Base-by-base conservation (phyloP, 805 yeast species). In the Candida gorgasii region DNA sequence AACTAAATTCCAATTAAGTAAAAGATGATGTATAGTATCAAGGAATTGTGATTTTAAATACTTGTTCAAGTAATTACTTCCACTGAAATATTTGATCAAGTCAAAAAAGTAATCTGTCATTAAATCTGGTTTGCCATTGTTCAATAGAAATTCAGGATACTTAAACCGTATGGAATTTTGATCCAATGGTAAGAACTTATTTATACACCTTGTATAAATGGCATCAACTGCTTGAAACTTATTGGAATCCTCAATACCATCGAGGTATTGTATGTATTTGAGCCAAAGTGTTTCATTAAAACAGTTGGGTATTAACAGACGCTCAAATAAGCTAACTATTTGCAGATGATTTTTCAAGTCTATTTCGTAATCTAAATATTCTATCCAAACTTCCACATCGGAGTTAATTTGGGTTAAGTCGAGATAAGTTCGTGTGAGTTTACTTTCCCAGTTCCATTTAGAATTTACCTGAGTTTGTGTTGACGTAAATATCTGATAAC, bases 361-460 rank as follows among this genome's bases (percentile, higher is more conserved):
- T n/a, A 77, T 74, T 40, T 80, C 84, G 54, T 68, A 77, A 15
- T 76, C 72, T 9, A 89, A 57, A 57, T 90, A 93, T 1, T 62
- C 56, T 1, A 66, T 45, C 96, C 97, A 92, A 1, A 56, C 54
- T 2, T 72, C 48, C 0, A 74, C 58, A 1, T 81, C 54, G 1
- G 72, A 72, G 2, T 37, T 29, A 1, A 42, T 20, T 12, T 40
- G 20, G 0, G 57, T 57, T 8, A 85, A 59, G 31, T 78, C 75
- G 56, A 85, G 89, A 22, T 72, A 76, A 26, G 73, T 75, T 39
- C 79, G 70, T n/a, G 73, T 67, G 5, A 92, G 67, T 17, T 70
- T 67, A 9, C 84, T 72, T 62, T 93, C 99, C 59, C 56, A 87
- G 1, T 70, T 68, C 95, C 96, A 88, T 31, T 84, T 74, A 11